Evolutionary conservation across 495 filamentous ascomycete genomes (phyloP), one percentile per base, ranked within the genome.

Genomic region (Aeminium ludgeri): DNA sequence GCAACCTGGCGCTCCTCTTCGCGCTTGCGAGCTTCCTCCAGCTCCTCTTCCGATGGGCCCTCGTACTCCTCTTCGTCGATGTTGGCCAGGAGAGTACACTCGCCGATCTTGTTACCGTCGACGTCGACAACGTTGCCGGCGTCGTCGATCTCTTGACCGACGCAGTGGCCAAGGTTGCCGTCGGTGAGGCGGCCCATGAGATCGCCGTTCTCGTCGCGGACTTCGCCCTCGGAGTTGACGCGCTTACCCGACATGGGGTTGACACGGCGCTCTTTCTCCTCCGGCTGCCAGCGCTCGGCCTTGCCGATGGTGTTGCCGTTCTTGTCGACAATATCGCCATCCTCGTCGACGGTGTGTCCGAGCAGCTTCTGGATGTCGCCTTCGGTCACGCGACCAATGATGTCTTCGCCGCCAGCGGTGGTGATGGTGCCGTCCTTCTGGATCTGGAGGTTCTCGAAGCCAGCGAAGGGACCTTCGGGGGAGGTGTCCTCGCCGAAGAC

Each of bases 61-160:
- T 62, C 60, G 7, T 60, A 66, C 41, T 77, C 72, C 19, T 52
- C 49, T 27, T 66, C 63, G n/a, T 68, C 68, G 15, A 92, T 73
- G 53, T 89, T 77, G 45, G 79, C 72, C 5, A 92, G 66, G 2
- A 92, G 65, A 8, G 82, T 80, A 54, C 75, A 79, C 53, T 89
- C 82, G 17, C 84, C 84, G 27, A 92, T 59, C 45, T 73, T 75
- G 50, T 80, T 81, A 49, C 80, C 82, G 52, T 91, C 83, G 45
- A 73, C 70, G 59, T 91, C 81, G 41, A 86, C 62, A 6, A 92
- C 82, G 54, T 83, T 82, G 29, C 82, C 83, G 44, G 87, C 80
- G 44, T 86, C 82, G 52, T 92, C 83, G 39, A 92, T 79, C 50
- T 78, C 71, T 56, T 83, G 80, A 33, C 84, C 84, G 16, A 75